Conservation (phyloP, 2,329 filamentous ascomycete species). For the Apiospora kogelbergensis region DNA sequence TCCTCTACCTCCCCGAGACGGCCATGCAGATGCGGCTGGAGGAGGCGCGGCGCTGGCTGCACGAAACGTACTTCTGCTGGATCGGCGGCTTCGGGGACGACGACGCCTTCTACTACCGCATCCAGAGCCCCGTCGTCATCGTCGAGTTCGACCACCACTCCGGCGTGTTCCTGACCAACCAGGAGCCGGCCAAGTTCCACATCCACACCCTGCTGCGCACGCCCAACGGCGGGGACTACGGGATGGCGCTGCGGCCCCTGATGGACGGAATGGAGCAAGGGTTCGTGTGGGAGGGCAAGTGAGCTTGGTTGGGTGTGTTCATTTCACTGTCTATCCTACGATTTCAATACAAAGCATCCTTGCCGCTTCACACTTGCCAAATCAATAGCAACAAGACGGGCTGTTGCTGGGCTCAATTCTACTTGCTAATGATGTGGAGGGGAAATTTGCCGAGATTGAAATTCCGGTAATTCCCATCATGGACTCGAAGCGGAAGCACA, state of each 20-base stretch:
- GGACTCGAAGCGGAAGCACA: no score
- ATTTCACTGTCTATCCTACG: no score
- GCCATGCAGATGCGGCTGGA: slow-evolving; percentile 55
- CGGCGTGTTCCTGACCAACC: slow-evolving; percentile 73
- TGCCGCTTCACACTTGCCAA: no score
- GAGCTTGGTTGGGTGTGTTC: no score
- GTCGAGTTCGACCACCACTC: slow-evolving; percentile 80
- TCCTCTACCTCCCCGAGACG: slow-evolving; percentile 63
- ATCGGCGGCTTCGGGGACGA: slow-evolving; percentile 67
- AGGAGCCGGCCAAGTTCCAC: slow-evolving; percentile 73
- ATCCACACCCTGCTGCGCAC: slow-evolving; percentile 73
- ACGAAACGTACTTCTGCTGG: slow-evolving; percentile 78
- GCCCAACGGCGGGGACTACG: slow-evolving; percentile 78
- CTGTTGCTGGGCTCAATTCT: no score
- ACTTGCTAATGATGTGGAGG: no score
- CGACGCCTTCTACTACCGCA: slow-evolving; percentile 75
- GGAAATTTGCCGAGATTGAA: no score
- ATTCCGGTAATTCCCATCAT: no score
- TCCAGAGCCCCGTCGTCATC: slow-evolving; percentile 74
- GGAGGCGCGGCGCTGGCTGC: slow-evolving; percentile 54
- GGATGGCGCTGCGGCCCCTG: slow-evolving; percentile 48
- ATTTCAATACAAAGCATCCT: no score
- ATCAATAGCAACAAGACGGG: no score
- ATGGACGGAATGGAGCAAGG: slow-evolving; percentile 32
- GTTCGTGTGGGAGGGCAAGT: slow-evolving; percentile 44